These are phyloP conservation scores for Fusarium nygamai DNA, from an alignment of 2,329 filamentous ascomycete species.

Conservation along the genomic window DNA sequence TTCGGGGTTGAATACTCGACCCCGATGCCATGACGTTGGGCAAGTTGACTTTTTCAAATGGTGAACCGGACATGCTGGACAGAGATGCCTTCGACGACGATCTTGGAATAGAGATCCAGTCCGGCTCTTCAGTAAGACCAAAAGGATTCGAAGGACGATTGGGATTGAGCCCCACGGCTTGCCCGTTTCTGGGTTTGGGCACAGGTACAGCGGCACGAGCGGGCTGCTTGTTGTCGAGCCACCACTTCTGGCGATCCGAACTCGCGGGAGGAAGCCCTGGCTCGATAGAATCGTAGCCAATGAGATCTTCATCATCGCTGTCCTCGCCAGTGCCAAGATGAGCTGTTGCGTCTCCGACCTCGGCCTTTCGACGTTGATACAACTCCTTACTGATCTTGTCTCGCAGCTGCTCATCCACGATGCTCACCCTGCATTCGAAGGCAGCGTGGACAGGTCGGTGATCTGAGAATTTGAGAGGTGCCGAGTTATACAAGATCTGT, in stretches of 20 bases:
- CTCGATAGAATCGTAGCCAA: conserved; percentile 84
- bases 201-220: conserved; percentile 78
- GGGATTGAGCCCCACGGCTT: conserved; percentile 74
- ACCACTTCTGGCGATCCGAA: conserved; percentile 76
- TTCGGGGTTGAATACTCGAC: conserved; percentile 58
- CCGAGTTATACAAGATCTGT: conserved; percentile 84
- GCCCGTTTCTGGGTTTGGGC: conserved; percentile 62
- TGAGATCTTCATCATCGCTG: conserved; percentile 80
- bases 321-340: conserved; percentile 62
- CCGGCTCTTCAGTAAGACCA: conserved; percentile 74
- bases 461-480: conserved; percentile 88
- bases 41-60: conserved; percentile 66
- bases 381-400: conserved; percentile 78
- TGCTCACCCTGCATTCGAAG: conserved; percentile 84
- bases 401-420: conserved; percentile 79
- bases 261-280: conserved; percentile 77
- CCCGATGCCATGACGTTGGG: conserved; percentile 57
- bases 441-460: conserved; percentile 94
- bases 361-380: conserved; percentile 74
- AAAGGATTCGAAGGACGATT: conserved; percentile 85
- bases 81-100: conserved; percentile 63
- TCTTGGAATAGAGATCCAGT: conserved; percentile 79
- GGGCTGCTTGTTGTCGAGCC: conserved; percentile 75
- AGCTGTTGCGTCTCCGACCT: conserved; percentile 72
- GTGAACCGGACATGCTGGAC: conserved; percentile 67